Conservation (phyloP, 495 filamentous ascomycete genomes). For the Hapsidospora chrysogenum region DNA sequence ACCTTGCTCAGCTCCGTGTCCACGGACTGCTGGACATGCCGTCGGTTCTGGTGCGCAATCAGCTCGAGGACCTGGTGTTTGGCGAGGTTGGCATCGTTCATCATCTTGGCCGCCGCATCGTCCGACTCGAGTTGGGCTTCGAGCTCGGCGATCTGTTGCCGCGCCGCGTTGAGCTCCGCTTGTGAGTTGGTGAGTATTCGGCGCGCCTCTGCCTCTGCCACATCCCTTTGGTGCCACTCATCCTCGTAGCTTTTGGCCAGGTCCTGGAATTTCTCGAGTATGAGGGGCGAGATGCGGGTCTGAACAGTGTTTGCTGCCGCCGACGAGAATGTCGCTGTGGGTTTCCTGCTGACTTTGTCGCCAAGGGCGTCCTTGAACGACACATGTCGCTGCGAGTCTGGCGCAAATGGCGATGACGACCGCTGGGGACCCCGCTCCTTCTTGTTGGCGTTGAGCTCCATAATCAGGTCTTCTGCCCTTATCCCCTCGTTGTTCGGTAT, state of each 20-base stretch:
- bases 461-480: constrained; percentile 60
- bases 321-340: constrained; percentile 24
- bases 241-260: constrained; percentile 41
- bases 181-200: constrained; percentile 36
- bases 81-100: constrained; percentile 14
- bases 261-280: constrained; percentile 38
- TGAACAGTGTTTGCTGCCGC: constrained; percentile 44
- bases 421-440: constrained; percentile 29
- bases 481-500: constrained; percentile 65
- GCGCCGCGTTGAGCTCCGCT: constrained; percentile 33
- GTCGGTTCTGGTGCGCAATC: constrained; percentile 22
- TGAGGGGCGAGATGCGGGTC: constrained; percentile 34
- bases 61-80: constrained; percentile 20
- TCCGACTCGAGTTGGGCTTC: constrained; percentile 23
- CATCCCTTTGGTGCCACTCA: constrained; percentile 41
- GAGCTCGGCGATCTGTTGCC: constrained; percentile 30
- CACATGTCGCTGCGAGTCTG: constrained; percentile 27
- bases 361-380: constrained; percentile 23
- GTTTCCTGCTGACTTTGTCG: constrained; percentile 8
- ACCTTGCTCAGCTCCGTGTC: constrained; percentile 15
- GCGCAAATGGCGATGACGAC: constrained; percentile 46
- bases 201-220: constrained; percentile 37
- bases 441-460: constrained; percentile 34
- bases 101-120: constrained; percentile 22
- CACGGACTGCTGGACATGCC: constrained; percentile 18